Conservation (phyloP, 768 basidiomycete genomes). For the Roridomyces roridus region DNA sequence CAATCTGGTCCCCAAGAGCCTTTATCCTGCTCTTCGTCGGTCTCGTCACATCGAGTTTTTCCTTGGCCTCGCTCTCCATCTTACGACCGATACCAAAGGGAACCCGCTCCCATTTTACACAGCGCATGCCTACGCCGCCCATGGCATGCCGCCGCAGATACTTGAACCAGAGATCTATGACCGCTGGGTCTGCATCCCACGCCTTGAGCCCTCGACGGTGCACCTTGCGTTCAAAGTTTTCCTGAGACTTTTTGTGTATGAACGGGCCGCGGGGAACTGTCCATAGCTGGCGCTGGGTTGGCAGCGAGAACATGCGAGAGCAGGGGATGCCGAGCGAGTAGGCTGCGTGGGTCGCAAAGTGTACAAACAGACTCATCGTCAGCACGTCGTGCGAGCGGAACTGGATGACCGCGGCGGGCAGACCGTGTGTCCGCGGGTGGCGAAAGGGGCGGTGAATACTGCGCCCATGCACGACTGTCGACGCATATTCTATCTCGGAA, state of each 20-base stretch:
- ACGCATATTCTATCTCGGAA: slow-evolving; percentile 54
- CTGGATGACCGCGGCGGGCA: slow-evolving; percentile 84
- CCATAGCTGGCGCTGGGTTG: slow-evolving; percentile 79
- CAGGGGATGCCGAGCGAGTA: slow-evolving; percentile 83
- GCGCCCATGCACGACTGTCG: slow-evolving; percentile 69
- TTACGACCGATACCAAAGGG: slow-evolving; percentile 52
- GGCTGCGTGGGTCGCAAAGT: slow-evolving; percentile 86
- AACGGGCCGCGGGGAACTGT: slow-evolving; percentile 89
- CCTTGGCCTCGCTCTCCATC: slow-evolving; percentile 28
- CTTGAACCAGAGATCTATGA: slow-evolving; percentile 79
- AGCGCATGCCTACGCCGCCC: slow-evolving; percentile 87
- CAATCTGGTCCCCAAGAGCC: slow-evolving; percentile 47
- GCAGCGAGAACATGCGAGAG: slow-evolving; percentile 68
- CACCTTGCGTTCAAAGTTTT: slow-evolving; percentile 89
- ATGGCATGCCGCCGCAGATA: slow-evolving; percentile 80
- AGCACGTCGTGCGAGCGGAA: slow-evolving; percentile 77
- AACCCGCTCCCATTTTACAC: slow-evolving; percentile 77
- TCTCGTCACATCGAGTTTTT: slow-evolving; percentile 36
- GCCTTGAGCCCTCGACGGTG: slow-evolving; percentile 90
- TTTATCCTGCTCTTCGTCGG: slow-evolving; percentile 40
- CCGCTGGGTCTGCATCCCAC: slow-evolving; percentile 83
- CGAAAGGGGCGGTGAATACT: slow-evolving; percentile 57
- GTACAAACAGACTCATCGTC: slow-evolving; percentile 78
- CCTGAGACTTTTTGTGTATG: slow-evolving; percentile 91
- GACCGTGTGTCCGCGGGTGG: slow-evolving; percentile 66